These are phyloP conservation scores for Luzula sylvatica DNA, from an alignment of 176 grass and related monocot genomes.

Conservation along the genomic window DNA sequence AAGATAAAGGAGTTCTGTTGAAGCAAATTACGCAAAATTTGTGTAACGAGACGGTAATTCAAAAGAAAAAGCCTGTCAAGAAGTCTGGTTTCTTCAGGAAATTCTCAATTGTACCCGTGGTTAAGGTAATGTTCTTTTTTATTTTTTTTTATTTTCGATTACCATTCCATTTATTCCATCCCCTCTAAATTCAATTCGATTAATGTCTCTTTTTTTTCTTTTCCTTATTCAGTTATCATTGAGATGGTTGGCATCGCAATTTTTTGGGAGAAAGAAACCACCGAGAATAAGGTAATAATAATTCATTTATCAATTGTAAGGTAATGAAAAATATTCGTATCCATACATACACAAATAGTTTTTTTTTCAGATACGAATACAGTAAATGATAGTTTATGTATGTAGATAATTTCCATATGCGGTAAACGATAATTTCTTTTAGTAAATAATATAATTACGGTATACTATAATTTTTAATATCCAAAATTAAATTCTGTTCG, in stretches of 20 bases:
- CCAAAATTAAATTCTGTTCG: no score
- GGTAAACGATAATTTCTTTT: no score
- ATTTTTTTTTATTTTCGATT: not conserved
- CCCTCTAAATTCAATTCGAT: not conserved
- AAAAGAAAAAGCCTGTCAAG: conserved; percentile 39
- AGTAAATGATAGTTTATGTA: no score
- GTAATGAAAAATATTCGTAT: no score
- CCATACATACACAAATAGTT: no score
- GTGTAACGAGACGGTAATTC: conserved; percentile 24
- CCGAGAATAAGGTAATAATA: conserved; percentile 53
- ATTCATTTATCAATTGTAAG: conserved; percentile 25
- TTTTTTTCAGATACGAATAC: no score
- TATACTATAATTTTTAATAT: no score
- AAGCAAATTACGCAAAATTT: conserved; percentile 67
- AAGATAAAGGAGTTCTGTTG: conserved; percentile 47
- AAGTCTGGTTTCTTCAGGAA: conserved; percentile 23
- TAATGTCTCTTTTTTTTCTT: not conserved
- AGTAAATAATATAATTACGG: no score
- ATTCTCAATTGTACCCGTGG: conserved; percentile 29
- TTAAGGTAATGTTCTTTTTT: conserved; percentile 42
- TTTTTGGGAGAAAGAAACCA: conserved; percentile 52
- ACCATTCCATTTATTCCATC: not conserved
- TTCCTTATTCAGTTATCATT: conserved; percentile 24
- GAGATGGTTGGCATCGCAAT: conserved; percentile 48
- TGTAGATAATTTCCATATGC: no score